A percentile compares a stretch with the other conserved stretches of the same genome.
phyloP scores from a whole-genome alignment of 768 basidiomycete species.

The Xerocomus potaroensis region DNA sequence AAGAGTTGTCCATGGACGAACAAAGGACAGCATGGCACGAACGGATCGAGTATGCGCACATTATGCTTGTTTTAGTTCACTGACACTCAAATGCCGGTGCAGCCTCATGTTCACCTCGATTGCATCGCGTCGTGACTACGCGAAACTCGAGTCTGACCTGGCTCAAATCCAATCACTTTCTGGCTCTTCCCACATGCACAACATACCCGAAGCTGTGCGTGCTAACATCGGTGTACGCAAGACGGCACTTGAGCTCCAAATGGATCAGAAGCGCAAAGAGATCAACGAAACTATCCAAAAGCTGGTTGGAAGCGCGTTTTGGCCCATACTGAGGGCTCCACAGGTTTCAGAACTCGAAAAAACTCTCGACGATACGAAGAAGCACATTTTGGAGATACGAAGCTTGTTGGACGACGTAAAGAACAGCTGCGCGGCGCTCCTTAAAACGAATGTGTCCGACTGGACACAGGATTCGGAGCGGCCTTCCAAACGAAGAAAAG shows the following conservation, averaged over 20 bases:
- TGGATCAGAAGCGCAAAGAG: conserved; percentile 30
- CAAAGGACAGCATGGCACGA: conserved; percentile 37
- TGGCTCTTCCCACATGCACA: conserved; percentile 19
- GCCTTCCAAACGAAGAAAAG: conserved; percentile 27
- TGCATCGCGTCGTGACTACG: conserved; percentile 29
- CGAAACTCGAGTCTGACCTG: conserved; percentile 33
- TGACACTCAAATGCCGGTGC: background rate
- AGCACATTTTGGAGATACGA: conserved; percentile 31
- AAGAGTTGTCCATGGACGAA: conserved; percentile 32
- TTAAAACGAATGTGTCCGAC: conserved; percentile 15
- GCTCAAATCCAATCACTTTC: conserved; percentile 23
- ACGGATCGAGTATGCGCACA: conserved; percentile 37
- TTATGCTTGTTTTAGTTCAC: background rate
- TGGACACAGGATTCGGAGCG: conserved; percentile 18
- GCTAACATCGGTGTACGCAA: conserved; percentile 22
- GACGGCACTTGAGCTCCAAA: conserved; percentile 18
- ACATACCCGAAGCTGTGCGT: conserved; percentile 26
- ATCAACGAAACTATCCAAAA: conserved; percentile 27
- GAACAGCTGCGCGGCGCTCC: conserved; percentile 18
- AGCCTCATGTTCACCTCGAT: conserved; percentile 37
- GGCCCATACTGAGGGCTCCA: conserved; percentile 34
- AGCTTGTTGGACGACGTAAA: conserved; percentile 20
- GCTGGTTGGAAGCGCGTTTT: conserved; percentile 35
- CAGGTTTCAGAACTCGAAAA: conserved; percentile 25
- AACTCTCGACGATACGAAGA: conserved; percentile 21